phyloP scores from a whole-genome alignment of 352 stramenopile species.

The Phytopythium ostracodes region DNA sequence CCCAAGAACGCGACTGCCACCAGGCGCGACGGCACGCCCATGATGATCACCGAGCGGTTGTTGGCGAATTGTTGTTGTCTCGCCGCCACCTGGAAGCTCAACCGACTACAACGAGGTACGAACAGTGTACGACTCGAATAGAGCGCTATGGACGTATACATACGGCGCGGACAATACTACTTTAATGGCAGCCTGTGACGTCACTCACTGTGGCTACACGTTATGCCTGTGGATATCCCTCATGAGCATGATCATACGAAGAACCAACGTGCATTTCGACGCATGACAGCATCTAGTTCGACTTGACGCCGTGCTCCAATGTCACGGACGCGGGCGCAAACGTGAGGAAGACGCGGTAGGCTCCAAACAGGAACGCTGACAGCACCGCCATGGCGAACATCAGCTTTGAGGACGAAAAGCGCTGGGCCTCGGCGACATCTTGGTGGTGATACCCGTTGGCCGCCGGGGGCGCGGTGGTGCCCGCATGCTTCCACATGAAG shows the following conservation, averaged over 20 bases:
- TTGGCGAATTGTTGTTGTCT: neutral
- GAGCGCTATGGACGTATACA: constrained; percentile 1
- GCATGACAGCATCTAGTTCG: constrained; percentile 19
- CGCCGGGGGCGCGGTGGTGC: constrained; percentile 5
- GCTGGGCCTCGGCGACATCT: constrained; percentile 14
- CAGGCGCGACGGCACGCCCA: constrained; percentile 35
- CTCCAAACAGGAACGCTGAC: constrained; percentile 31
- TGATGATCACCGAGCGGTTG: constrained; percentile 5
- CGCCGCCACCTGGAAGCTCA: neutral
- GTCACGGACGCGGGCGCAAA: constrained; percentile 6
- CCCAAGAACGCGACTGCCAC: constrained; percentile 64
- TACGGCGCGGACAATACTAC: neutral
- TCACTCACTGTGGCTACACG: neutral
- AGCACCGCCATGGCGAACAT: constrained; percentile 42
- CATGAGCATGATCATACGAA: neutral
- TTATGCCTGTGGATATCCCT: neutral
- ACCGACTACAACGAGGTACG: neutral
- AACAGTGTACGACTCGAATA: neutral
- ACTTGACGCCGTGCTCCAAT: constrained; percentile 19
- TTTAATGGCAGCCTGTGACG: too few relatives aligned
- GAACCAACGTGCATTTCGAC: neutral
- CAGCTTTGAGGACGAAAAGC: constrained; percentile 31
- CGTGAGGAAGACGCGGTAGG: constrained; percentile 35
- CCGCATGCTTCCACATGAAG: constrained; percentile 47
- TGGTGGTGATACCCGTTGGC: neutral